phyloP scores from a whole-genome alignment of 805 yeast species.

The Blastobotrys terrestris region DNA sequence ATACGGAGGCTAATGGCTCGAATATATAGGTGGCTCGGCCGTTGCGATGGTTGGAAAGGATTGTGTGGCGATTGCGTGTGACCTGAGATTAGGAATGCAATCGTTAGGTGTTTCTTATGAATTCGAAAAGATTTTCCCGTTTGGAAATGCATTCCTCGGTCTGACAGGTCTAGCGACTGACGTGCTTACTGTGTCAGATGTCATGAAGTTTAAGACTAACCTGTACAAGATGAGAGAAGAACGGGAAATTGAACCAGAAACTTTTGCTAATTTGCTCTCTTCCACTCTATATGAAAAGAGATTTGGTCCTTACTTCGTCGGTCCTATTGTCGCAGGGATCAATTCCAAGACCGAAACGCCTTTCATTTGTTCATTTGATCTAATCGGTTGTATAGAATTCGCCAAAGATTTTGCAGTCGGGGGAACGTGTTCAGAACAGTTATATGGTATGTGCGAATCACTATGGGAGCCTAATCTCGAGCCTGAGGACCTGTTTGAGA shows the following conservation, averaged over 20 bases:
- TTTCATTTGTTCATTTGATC: constrained; percentile 90
- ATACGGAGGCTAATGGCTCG: neutral
- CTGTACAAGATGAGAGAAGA: constrained; percentile 88
- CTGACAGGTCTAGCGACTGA: constrained; percentile 95
- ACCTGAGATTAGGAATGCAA: constrained; percentile 88
- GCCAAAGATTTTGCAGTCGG: constrained; percentile 92
- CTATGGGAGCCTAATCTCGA: constrained; percentile 89
- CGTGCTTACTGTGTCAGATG: constrained; percentile 74
- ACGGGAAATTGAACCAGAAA: constrained; percentile 84
- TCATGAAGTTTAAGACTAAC: constrained; percentile 78
- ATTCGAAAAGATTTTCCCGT: constrained; percentile 85
- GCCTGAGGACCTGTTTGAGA: constrained; percentile 93
- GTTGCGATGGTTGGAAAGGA: constrained; percentile 99
- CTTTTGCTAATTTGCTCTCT: constrained; percentile 88
- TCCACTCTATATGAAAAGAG: constrained; percentile 85
- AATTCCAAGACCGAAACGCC: constrained; percentile 79
- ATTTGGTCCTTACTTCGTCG: constrained; percentile 90
- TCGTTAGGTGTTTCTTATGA: constrained; percentile 87
- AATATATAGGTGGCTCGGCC: constrained; percentile 72
- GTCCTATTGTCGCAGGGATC: constrained; percentile 95
- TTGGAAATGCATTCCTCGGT: constrained; percentile 75
- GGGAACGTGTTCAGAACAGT: constrained; percentile 95
- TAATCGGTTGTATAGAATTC: constrained; percentile 92
- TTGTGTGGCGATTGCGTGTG: constrained; percentile 97
- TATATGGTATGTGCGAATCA: constrained; percentile 98